Evolutionary conservation across 2,329 filamentous ascomycete genomes (phyloP).

Genomic region (Diaporthe amygdali): DNA sequence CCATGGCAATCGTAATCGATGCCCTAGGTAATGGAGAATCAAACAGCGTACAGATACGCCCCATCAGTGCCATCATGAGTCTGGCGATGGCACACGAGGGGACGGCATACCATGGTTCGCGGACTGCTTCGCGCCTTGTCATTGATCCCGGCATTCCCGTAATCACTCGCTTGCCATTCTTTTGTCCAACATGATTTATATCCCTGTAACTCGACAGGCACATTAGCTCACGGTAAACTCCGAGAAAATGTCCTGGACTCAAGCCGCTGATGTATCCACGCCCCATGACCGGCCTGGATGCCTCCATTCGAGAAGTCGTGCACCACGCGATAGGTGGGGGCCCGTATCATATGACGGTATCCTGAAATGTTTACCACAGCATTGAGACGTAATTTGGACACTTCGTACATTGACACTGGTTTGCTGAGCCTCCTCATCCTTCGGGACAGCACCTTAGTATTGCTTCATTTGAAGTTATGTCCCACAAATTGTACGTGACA

Average conservation of each 20-base stretch:
- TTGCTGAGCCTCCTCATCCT: not conserved
- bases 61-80: not conserved
- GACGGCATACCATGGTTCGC: not conserved
- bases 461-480: not conserved
- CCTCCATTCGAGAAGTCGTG: not conserved
- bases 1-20: too few species aligned
- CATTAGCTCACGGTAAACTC: not conserved
- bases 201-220: not conserved
- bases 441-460: not conserved
- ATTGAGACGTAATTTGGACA: not conserved
- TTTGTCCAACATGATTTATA: not conserved
- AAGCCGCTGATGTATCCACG: not conserved
- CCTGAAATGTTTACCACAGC: not conserved
- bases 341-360: not conserved
- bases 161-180: not conserved
- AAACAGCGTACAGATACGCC: too few species aligned
- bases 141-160: not conserved
- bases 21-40: fast-evolving
- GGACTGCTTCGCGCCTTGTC: not conserved
- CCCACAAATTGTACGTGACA: too few species aligned
- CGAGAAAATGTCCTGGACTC: not conserved
- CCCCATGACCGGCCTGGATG: not conserved
- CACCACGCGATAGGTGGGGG: not conserved
- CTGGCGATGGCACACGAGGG: not conserved
- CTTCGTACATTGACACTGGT: not conserved